phyloP scores from a whole-genome alignment of 2,329 filamentous ascomycete genomes.

The Aspergillus viridinutans region DNA sequence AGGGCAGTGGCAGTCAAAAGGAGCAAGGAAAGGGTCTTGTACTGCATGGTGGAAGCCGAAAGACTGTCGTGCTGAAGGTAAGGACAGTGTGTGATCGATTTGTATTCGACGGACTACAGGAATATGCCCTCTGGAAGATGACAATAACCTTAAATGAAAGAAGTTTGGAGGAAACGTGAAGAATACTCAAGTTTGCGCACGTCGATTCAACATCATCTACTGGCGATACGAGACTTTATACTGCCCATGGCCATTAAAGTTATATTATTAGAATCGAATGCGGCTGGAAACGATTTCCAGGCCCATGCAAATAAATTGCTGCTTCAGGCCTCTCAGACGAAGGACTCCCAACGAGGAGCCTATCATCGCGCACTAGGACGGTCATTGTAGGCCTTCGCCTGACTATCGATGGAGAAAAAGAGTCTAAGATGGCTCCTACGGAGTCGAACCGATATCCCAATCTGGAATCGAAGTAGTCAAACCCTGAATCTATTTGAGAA shows the following conservation, averaged over 20 bases:
- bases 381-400: neutral
- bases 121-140: neutral
- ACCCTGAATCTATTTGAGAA: neutral
- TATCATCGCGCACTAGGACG: neutral
- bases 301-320: neutral
- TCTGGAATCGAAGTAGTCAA: neutral
- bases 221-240: neutral
- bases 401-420: neutral
- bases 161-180: neutral
- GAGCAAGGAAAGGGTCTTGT: conserved; percentile 21
- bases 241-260: neutral
- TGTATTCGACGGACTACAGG: neutral
- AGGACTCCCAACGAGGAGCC: neutral
- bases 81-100: neutral
- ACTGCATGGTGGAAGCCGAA: conserved; percentile 16
- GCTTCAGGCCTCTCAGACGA: neutral
- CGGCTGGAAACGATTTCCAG: neutral
- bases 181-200: neutral
- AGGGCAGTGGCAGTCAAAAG: conserved; percentile 18
- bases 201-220: neutral
- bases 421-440: neutral
- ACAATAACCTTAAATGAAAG: neutral
- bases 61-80: neutral
- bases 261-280: neutral
- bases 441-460: neutral